Evolutionary conservation across 2,329 filamentous ascomycete species (phyloP).

Genomic region (Geosmithia putterillii): DNA sequence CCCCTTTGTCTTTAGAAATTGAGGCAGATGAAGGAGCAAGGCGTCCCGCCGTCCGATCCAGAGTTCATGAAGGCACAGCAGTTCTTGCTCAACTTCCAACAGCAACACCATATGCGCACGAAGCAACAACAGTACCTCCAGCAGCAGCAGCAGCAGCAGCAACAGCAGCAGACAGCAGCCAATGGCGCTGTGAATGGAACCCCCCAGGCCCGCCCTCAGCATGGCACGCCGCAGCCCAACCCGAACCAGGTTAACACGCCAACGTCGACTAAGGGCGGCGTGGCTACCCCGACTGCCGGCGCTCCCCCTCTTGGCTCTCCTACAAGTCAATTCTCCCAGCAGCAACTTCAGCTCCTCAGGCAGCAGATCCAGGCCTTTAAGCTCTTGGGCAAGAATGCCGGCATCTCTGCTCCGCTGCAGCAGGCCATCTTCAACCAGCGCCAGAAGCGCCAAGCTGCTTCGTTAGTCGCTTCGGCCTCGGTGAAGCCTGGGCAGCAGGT

Average conservation of each 20-base stretch:
- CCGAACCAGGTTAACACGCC: slow-evolving; percentile 14
- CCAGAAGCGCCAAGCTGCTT: slow-evolving; percentile 47
- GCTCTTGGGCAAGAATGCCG: slow-evolving; percentile 73
- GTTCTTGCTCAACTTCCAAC: slow-evolving; percentile 61
- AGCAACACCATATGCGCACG: slow-evolving; percentile 45
- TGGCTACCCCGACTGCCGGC: slow-evolving; percentile 5
- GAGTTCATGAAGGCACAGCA: slow-evolving; percentile 76
- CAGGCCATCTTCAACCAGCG: slow-evolving; percentile 71
- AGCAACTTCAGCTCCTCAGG: slow-evolving; percentile 67
- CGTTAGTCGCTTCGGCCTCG: slow-evolving; percentile 27
- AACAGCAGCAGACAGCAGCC: slow-evolving; percentile 32
- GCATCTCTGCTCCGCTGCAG: slow-evolving; percentile 67
- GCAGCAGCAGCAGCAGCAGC: slow-evolving; percentile 21
- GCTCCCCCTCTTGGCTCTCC: slow-evolving; percentile 7
- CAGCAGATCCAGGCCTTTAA: slow-evolving; percentile 90
- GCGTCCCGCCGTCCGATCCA: slow-evolving; percentile 70
- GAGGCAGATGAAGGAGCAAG: slow-evolving; percentile 76
- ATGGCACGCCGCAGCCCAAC: slow-evolving; percentile 19
- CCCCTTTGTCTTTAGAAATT: slow-evolving; percentile 51
- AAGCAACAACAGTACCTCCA: slow-evolving; percentile 30
- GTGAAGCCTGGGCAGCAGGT: slow-evolving; percentile 15
- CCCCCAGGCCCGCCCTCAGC: slow-evolving; percentile 25
- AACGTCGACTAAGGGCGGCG: slow-evolving; percentile 9
- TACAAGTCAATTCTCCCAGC: slow-evolving; percentile 56
- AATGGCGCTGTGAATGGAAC: slow-evolving; percentile 38